phyloP scores from a whole-genome alignment of 441 rosid genomes.

The Arabidopsis hybrid region DNA sequence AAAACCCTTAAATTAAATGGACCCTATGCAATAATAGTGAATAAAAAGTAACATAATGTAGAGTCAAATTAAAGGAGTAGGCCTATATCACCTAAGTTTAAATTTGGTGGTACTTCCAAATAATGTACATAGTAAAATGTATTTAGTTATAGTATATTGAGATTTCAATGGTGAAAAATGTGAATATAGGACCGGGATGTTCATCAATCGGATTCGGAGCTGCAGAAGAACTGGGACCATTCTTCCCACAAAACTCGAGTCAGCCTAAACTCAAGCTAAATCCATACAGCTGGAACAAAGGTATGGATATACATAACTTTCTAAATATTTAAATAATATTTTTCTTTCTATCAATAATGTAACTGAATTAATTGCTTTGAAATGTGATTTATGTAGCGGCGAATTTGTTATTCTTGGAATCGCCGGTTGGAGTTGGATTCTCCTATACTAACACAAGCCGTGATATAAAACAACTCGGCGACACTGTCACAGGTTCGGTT shows the following conservation, averaged over 20 bases:
- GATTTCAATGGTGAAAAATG: slow-evolving; percentile 5
- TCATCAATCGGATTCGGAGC: slow-evolving; percentile 82
- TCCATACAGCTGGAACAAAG: slow-evolving; percentile 72
- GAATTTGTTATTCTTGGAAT: slow-evolving; percentile 67
- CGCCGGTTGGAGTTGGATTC: slow-evolving; percentile 78
- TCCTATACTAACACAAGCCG: slow-evolving; percentile 65
- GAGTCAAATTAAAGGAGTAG: not conserved
- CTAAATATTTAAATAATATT: not conserved
- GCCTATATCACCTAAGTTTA: slow-evolving; percentile 18
- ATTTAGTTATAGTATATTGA: not conserved
- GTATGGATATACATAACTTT: slow-evolving; percentile 33
- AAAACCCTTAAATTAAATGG: slow-evolving; percentile 29
- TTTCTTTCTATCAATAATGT: not conserved
- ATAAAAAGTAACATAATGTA: not conserved
- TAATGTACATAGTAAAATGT: slow-evolving; percentile 2
- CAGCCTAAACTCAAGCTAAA: slow-evolving; percentile 54
- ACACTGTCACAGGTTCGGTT: slow-evolving; percentile 52
- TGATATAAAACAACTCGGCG: slow-evolving; percentile 59
- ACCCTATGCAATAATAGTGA: slow-evolving; percentile 26
- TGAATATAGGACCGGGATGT: slow-evolving; percentile 77
- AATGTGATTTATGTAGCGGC: slow-evolving; percentile 50
- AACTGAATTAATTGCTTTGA: not conserved
- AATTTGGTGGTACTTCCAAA: not conserved
- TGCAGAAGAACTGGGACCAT: slow-evolving; percentile 83
- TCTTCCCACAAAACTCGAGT: slow-evolving; percentile 63